Percentiles rank a stretch among this genome's conserved stretches.
These are phyloP conservation scores for Rhododendron molle DNA, from an alignment of 148 eudicot genomes.

Conservation along the genomic window DNA sequence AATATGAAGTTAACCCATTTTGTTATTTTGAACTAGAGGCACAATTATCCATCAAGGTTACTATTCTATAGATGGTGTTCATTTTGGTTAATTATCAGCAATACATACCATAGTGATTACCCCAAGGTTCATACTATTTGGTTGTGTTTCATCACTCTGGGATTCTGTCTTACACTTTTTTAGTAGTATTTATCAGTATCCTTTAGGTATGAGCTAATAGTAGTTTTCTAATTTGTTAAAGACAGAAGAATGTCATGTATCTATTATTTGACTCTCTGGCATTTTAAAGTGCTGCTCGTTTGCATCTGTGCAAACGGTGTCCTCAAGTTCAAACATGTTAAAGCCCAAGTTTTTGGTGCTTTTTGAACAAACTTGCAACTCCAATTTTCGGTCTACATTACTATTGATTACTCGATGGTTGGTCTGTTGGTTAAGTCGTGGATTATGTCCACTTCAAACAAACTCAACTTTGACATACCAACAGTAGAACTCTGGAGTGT, in stretches of 20 bases:
- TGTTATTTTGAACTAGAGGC: not conserved
- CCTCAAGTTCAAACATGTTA: not conserved
- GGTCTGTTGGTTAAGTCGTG: not conserved
- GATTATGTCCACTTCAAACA: not conserved
- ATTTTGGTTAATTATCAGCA: not conserved
- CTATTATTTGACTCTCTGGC: not conserved
- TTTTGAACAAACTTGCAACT: not conserved
- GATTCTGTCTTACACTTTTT: not conserved
- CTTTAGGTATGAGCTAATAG: not conserved
- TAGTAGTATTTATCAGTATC: not conserved
- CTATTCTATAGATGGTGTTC: not conserved
- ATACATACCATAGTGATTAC: not conserved
- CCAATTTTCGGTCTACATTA: not conserved
- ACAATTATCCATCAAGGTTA: not conserved
- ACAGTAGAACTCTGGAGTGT: not conserved
- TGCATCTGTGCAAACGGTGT: not conserved
- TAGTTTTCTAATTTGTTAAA: not conserved
- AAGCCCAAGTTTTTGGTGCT: not conserved
- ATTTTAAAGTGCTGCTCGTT: not conserved
- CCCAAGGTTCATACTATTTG: not conserved
- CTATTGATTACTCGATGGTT: not conserved
- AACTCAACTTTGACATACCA: not conserved
- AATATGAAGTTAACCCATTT: not conserved
- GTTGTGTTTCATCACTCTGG: not conserved
- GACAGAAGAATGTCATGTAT: not conserved